A percentile compares a stretch with the other conserved stretches of the same genome.
Evolutionary conservation across 1,284 basidiomycete species (phyloP).

Genomic region (Golubevia pallescens): DNA sequence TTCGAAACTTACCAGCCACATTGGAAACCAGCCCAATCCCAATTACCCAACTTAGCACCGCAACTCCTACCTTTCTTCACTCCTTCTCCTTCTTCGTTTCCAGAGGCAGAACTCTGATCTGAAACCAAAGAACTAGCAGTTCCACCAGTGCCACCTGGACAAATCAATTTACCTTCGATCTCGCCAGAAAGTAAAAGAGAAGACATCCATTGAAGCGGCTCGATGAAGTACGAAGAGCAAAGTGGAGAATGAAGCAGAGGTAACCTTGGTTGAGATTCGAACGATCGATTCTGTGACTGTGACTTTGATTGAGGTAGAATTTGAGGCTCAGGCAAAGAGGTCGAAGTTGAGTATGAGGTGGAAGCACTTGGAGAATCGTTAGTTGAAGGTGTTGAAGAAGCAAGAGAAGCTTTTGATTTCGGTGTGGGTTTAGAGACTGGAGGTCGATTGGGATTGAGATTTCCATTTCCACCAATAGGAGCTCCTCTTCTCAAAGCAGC

Average conservation of each 20-base stretch:
- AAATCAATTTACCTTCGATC: slow-evolving; percentile 35
- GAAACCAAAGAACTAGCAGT: no score
- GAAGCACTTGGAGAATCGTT: no score
- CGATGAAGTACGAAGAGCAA: slow-evolving; percentile 57
- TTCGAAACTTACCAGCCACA: slow-evolving; percentile 51
- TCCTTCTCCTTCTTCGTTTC: no score
- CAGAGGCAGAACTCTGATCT: no score
- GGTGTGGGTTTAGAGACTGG: slow-evolving; percentile 4
- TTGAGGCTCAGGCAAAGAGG: no score
- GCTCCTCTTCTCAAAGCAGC: slow-evolving; percentile 35
- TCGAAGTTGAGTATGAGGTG: no score
- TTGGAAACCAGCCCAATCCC: slow-evolving; percentile 63
- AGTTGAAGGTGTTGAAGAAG: neutral
- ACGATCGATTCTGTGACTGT: no score
- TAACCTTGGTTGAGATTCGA: neutral
- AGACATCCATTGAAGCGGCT: slow-evolving; percentile 59
- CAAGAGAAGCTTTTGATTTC: neutral
- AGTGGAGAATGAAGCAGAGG: slow-evolving; percentile 31
- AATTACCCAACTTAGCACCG: slow-evolving; percentile 50
- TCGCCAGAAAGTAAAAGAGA: slow-evolving; percentile 26
- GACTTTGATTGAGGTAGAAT: neutral
- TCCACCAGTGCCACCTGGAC: slow-evolving; percentile 22
- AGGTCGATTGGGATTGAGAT: neutral
- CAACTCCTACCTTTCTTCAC: slow-evolving; percentile 20
- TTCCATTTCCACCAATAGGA: no score